Conservation (phyloP, 345 rosid species). For the Gossypioides kirkii region DNA sequence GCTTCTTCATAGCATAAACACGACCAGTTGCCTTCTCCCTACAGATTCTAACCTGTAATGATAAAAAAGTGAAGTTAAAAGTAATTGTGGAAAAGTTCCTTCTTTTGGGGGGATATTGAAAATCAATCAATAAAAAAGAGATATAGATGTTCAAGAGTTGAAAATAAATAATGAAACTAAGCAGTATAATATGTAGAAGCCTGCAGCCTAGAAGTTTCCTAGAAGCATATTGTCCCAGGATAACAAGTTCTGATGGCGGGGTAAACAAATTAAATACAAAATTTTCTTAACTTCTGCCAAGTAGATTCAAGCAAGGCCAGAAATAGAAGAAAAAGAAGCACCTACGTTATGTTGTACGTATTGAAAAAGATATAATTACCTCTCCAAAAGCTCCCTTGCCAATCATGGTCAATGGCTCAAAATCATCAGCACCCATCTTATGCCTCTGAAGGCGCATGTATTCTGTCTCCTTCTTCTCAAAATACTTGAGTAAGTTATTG, state of each 20-base stretch:
- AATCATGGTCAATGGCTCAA: conserved; percentile 97
- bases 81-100: background rate
- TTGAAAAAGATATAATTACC: conserved; percentile 33
- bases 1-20: conserved; percentile 96
- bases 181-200: background rate
- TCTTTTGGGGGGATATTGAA: background rate
- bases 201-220: background rate
- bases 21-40: conserved; percentile 79
- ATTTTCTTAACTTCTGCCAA: background rate
- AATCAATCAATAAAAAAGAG: background rate
- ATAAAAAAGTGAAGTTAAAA: conserved; percentile 9
- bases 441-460: conserved; percentile 97
- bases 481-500: conserved; percentile 63
- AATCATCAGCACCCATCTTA: conserved; percentile 99
- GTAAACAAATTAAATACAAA: background rate
- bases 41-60: conserved; percentile 74
- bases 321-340: background rate
- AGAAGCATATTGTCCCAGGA: background rate
- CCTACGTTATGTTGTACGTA: background rate
- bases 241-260: background rate
- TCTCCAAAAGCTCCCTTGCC: conserved; percentile 99
- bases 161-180: background rate
- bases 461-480: conserved; percentile 96
- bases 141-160: background rate
- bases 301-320: conserved; percentile 3